These are phyloP conservation scores for Oenanthe javanica DNA, from an alignment of 140 eudicot species.

Conservation along the genomic window DNA sequence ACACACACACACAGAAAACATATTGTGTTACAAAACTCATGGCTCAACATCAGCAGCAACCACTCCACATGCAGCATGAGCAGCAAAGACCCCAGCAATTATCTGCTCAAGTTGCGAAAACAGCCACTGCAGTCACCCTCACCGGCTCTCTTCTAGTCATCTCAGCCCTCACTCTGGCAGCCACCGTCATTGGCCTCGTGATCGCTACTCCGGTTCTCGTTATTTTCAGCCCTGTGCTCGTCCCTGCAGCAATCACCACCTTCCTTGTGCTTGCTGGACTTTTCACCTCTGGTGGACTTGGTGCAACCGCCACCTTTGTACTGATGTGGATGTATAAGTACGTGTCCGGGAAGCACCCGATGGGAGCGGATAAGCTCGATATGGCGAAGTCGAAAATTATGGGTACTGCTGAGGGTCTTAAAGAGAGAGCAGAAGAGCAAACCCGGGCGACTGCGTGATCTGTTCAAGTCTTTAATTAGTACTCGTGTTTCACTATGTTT, in stretches of 20 bases:
- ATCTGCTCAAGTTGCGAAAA: constrained; percentile 31
- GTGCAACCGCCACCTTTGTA: constrained; percentile 23
- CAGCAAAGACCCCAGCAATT: constrained; percentile 16
- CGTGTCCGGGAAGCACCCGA: constrained; percentile 36
- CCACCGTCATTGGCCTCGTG: constrained; percentile 29
- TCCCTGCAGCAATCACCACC: constrained; percentile 30
- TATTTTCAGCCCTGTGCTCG: constrained; percentile 49
- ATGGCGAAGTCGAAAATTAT: constrained; percentile 20
- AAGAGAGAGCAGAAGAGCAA: constrained; percentile 30
- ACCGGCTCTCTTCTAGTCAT: constrained; percentile 40
- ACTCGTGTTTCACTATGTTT: not conserved
- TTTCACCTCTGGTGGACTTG: constrained; percentile 32
- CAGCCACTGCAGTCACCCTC: constrained; percentile 35
- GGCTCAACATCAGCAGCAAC: constrained; percentile 2
- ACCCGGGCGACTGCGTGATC: not conserved
- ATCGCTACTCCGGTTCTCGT: constrained; percentile 44
- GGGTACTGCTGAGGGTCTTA: constrained; percentile 26
- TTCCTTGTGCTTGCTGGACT: constrained; percentile 28
- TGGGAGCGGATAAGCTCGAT: constrained; percentile 37
- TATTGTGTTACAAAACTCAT: not conserved
- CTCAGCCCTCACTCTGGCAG: constrained; percentile 33
- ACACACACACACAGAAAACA: not conserved
- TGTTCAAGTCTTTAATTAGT: not conserved
- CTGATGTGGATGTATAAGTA: constrained; percentile 48
- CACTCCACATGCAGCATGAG: not conserved